Base-by-base conservation (phyloP, 1,139 yeast genomes). In the Eremothecium sinecaudum region DNA sequence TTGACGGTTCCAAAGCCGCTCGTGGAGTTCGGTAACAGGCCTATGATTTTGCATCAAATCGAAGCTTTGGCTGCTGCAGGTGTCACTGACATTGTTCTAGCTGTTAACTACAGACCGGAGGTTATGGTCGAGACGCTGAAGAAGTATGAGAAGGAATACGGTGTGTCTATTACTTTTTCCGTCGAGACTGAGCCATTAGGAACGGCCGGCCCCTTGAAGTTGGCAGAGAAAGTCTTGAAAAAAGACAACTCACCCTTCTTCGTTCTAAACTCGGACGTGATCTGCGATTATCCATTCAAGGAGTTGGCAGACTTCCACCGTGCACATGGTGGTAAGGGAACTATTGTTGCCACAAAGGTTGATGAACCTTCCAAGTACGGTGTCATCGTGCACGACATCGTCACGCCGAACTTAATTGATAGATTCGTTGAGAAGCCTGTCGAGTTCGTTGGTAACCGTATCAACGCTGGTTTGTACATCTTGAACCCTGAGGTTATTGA, bases 281-380 rank as follows among this genome's bases (percentile, higher is more conserved):
- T 90, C 62, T 92, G 99, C 64, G 97, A 92, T 61, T 92, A 90
- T 68, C 98, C 98, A 54, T 90, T 92, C 71, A 66, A 71, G 53
- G 96, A 90, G 62, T 75, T 92, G 61, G 90, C 86, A 46, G 79
- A 69, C 38, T 90, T 86, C 86, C 99, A 92, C 75, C 69, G 74
- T 62, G 77, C 81, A 40, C 97, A 90, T 67, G 96, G 96, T 63
- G 97, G 93, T 62, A 83, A 77, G 57, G 98, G 96, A 63, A 92
- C 98, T 55, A 90, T 92, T 61, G 97, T 90, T 44, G 98, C 97
- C 48, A 92, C 99, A 58, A 92, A 92, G 73, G 98, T 92, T 48
- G 98, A 92, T 62, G 99, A 92, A 68, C 98, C 98, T 46, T 81
- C 94, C 57, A 92, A 92, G 69, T 92, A 92, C 68, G 99, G 99